phyloP scores from a whole-genome alignment of 2,329 filamentous ascomycete genomes.

The Sporothrix sp. region DNA sequence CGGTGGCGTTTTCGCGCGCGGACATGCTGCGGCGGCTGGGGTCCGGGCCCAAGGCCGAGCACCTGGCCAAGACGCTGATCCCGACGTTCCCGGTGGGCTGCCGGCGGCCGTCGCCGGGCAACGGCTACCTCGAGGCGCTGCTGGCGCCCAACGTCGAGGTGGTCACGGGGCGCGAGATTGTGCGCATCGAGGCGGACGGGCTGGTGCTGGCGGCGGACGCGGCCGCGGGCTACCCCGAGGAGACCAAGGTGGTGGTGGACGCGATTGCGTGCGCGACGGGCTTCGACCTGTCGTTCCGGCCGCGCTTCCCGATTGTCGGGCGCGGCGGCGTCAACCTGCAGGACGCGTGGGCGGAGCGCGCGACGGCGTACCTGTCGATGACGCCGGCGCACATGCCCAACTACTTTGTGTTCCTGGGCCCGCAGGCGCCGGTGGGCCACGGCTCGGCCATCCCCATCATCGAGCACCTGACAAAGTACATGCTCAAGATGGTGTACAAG shows the following conservation, averaged over 20 bases:
- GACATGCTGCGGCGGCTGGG: slow-evolving; percentile 17
- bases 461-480: slow-evolving; percentile 24
- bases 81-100: slow-evolving; percentile 29
- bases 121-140: slow-evolving; percentile 34
- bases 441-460: slow-evolving; percentile 20
- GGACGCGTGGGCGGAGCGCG: slow-evolving; percentile 17
- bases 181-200: slow-evolving; percentile 26
- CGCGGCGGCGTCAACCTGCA: slow-evolving; percentile 10
- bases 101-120: slow-evolving; percentile 32
- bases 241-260: slow-evolving; percentile 22
- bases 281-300: slow-evolving; percentile 25
- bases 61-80: slow-evolving; percentile 12
- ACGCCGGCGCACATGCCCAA: slow-evolving; percentile 14
- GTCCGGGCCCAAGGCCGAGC: not conserved
- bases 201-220: slow-evolving; percentile 15
- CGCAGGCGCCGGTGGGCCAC: slow-evolving; percentile 18
- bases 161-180: slow-evolving; percentile 31
- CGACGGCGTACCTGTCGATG: slow-evolving; percentile 16
- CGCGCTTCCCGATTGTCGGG: slow-evolving; percentile 25
- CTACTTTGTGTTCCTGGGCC: slow-evolving; percentile 20
- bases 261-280: slow-evolving; percentile 30
- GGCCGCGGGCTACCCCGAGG: not conserved
- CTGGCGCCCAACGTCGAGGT: slow-evolving; percentile 34
- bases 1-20: not conserved
- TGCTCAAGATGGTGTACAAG: slow-evolving; percentile 22